Conservation (phyloP, 805 yeast genomes). For the Ogataea wickerhamii region DNA sequence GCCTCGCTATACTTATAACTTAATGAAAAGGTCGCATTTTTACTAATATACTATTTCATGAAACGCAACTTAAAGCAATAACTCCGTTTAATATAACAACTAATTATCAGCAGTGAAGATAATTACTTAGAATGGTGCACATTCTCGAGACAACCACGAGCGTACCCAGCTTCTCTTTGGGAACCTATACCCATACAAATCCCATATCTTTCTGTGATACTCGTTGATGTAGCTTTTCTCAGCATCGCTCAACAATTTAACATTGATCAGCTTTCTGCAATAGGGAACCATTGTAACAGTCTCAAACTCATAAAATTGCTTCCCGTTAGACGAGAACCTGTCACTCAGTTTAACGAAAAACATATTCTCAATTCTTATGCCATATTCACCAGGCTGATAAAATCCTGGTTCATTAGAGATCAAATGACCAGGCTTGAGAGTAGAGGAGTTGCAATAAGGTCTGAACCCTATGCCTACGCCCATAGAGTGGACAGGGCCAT, state of each 20-base stretch:
- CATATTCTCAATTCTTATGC: conserved; percentile 53
- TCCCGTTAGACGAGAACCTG: conserved; percentile 34
- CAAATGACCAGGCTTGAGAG: conserved; percentile 50
- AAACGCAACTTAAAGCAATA: not conserved
- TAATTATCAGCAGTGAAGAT: not conserved
- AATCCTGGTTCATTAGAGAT: conserved; percentile 62
- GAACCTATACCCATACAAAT: conserved; percentile 38
- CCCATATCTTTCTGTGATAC: conserved; percentile 48
- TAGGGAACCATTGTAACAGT: conserved; percentile 58
- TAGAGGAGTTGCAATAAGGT: conserved; percentile 42
- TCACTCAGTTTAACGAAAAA: conserved; percentile 44
- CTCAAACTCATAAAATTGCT: conserved; percentile 47
- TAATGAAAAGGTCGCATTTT: not conserved
- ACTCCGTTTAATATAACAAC: too few species aligned
- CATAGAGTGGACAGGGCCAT: conserved; percentile 59
- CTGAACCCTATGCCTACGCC: conserved; percentile 61
- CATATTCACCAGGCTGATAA: conserved; percentile 57
- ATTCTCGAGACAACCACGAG: conserved; percentile 51
- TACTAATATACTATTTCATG: conserved; percentile 1
- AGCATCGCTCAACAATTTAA: conserved; percentile 38
- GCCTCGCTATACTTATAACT: too few species aligned
- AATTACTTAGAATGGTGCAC: conserved; percentile 23
- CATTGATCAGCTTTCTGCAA: conserved; percentile 49
- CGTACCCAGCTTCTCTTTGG: conserved; percentile 37
- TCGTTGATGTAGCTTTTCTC: conserved; percentile 49